Evolutionary conservation across 805 yeast genomes (phyloP).

Genomic region (Starmera quercuum): DNA sequence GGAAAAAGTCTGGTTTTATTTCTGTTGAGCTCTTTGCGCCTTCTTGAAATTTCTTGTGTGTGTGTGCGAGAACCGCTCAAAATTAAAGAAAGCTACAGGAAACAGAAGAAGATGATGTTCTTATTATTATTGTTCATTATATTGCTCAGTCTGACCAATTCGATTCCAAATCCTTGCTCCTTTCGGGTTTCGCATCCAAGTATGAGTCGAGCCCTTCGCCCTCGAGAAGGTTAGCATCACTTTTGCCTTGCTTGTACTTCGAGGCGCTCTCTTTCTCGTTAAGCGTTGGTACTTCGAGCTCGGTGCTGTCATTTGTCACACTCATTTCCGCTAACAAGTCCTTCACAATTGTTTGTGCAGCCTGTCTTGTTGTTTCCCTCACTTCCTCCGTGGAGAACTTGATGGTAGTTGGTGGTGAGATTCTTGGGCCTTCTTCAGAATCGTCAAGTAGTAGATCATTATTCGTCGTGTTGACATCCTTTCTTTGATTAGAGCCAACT

Average conservation of each 20-base stretch:
- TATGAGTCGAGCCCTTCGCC: conserved; percentile 17
- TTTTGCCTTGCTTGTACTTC: background rate
- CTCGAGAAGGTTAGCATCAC: background rate
- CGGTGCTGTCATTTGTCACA: conserved; percentile 15
- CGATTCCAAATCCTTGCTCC: conserved; percentile 14
- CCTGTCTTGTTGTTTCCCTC: conserved; percentile 15
- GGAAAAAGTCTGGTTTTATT: no score
- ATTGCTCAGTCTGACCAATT: conserved; percentile 64
- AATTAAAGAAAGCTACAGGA: no score
- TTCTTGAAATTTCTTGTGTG: no score
- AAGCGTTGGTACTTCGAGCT: background rate
- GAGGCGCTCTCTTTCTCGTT: background rate
- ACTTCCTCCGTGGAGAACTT: conserved; percentile 11
- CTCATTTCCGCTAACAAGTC: conserved; percentile 17
- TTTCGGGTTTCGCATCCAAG: conserved; percentile 9
- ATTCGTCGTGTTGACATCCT: conserved; percentile 1
- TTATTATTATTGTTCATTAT: conserved; percentile 28
- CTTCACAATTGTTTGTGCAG: conserved; percentile 17
- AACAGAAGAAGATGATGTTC: no score
- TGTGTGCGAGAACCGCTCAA: no score
- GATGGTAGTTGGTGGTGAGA: conserved; percentile 19
- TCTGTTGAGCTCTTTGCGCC: no score
- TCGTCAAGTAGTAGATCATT: conserved; percentile 10
- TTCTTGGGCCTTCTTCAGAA: conserved; percentile 15
- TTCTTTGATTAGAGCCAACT: no score